Base-by-base conservation (phyloP, 1,284 basidiomycete species). In the Pisolithus thermaeus region DNA sequence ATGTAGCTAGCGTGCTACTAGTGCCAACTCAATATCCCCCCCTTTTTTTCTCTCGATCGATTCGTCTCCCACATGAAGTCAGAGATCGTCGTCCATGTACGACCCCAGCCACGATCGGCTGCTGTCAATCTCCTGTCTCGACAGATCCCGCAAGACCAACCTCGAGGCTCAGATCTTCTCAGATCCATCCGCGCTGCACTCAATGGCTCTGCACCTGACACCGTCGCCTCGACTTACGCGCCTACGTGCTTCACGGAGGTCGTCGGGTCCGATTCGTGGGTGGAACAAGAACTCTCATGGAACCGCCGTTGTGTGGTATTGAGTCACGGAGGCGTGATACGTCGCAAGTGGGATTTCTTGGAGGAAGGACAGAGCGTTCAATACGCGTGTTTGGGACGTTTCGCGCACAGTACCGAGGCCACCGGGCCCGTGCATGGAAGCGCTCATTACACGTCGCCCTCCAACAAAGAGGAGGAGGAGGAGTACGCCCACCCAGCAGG, bases 321-420 rank as follows among this genome's bases (percentile, higher is more conserved):
- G 66, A 84, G 80, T 54, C 72, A 76, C 25, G 90, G 89, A 0
- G 83, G 83, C 1, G 71, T 90, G 25, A 77, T 93, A 44, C 73
- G 75, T 50, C 83, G 85, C 58, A 82, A 83, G 59, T 94, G 87
- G 83, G 81, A 79, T 47, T 91, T 90, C 61, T 70, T 75, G 5
- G 74, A 83, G 27, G 84, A 90, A 58, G 77, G 74, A 6, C 84
- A 92, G 62, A 75, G 78, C 2, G 79, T 94, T 36, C 83, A 86
- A 51, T 88, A 78, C 70, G 91, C 87, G 2, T 85, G 86, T 57
- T 79, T 90, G 45, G 90, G 84, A 6, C 80, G 78, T 68, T 77
- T 93, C 46, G 79, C 83, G 55, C 80, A 84, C 56, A 71, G 71
- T 32, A 56, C 60, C 7, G 58, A 64, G 50, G 52, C 58, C 40